Conservation (phyloP, 1,139 yeast species). For the Hemisphaericaspora subhashii region DNA sequence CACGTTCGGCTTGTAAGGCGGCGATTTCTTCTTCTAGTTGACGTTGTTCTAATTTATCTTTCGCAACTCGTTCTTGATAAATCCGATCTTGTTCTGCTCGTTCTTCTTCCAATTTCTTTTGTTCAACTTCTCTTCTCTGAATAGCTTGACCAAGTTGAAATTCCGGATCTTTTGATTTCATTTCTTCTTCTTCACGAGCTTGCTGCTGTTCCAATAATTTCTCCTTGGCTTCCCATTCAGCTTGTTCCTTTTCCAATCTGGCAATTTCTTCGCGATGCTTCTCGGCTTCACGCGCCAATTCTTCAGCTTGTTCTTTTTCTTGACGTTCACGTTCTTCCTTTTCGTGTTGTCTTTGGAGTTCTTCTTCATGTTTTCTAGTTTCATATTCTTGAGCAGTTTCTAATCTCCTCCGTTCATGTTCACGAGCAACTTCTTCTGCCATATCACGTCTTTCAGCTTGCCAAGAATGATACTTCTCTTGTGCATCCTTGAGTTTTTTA, state of each 20-base stretch:
- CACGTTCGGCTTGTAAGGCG: slow-evolving; percentile 26
- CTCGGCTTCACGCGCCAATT: slow-evolving; percentile 28
- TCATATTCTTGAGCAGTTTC: slow-evolving; percentile 52
- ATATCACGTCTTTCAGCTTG: slow-evolving; percentile 41
- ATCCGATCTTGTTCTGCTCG: slow-evolving; percentile 28
- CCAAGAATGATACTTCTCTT: slow-evolving; percentile 42
- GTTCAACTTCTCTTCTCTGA: slow-evolving; percentile 29
- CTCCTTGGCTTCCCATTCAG: slow-evolving; percentile 22
- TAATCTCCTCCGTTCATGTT: slow-evolving; percentile 45
- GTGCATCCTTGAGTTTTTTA: slow-evolving; percentile 43
- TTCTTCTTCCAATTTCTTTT: slow-evolving; percentile 26
- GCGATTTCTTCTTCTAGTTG: slow-evolving; percentile 33
- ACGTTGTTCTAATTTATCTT: slow-evolving; percentile 26
- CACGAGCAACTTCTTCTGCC: slow-evolving; percentile 42
- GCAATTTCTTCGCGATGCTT: slow-evolving; percentile 32
- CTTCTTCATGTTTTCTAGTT: slow-evolving; percentile 45
- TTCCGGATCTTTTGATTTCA: slow-evolving; percentile 26
- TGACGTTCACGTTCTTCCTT: slow-evolving; percentile 35
- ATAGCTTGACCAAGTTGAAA: slow-evolving; percentile 28
- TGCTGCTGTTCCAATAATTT: slow-evolving; percentile 18
- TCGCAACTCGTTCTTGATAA: slow-evolving; percentile 26
- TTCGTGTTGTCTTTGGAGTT: slow-evolving; percentile 41
- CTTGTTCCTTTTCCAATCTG: slow-evolving; percentile 26
- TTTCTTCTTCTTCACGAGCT: slow-evolving; percentile 20
- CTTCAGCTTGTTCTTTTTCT: slow-evolving; percentile 31